Conservation (phyloP, 345 rosid species). For the Litchi chinensis region DNA sequence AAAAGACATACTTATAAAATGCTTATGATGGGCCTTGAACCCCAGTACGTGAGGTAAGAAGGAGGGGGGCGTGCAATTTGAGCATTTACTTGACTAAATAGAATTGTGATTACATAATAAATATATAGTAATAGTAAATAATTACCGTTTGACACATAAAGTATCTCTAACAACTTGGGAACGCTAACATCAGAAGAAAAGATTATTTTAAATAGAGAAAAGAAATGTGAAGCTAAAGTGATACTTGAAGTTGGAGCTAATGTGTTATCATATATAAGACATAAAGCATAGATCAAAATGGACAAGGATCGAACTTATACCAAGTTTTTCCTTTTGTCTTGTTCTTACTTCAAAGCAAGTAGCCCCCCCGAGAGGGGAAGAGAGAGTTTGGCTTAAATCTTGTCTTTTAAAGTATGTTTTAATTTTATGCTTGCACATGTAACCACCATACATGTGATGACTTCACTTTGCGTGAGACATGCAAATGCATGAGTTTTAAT, state of each 20-base stretch:
- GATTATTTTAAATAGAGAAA: no score
- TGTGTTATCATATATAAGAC: background rate
- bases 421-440: background rate
- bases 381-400: background rate
- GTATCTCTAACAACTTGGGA: no score
- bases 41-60: no score
- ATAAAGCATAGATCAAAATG: background rate
- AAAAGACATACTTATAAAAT: no score
- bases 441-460: conserved; percentile 5
- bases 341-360: background rate
- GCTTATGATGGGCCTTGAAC: no score
- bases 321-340: background rate
- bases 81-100: no score
- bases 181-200: no score
- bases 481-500: background rate
- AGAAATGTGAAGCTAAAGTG: no score
- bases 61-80: no score
- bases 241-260: background rate
- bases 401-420: background rate
- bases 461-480: conserved; percentile 10
- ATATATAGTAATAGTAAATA: no score
- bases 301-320: background rate
- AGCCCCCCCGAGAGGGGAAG: background rate
- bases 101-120: no score
- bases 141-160: no score